These are phyloP conservation scores for Parietaria judaica DNA, from an alignment of 306 rosid species.

Conservation along the genomic window DNA sequence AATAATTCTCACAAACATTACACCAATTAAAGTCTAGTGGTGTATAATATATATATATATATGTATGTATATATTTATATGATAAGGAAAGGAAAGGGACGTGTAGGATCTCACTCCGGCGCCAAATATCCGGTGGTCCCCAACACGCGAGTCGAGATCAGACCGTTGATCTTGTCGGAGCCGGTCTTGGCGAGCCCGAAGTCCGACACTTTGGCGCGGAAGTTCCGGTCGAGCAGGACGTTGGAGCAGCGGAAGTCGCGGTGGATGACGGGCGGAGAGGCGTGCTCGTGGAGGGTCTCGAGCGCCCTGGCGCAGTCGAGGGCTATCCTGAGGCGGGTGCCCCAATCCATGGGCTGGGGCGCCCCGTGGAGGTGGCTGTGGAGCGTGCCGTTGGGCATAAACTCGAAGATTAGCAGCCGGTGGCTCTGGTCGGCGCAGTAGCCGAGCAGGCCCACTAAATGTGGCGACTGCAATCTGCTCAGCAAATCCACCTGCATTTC, in stretches of 20 bases:
- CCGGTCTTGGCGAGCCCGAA: constrained; percentile 87
- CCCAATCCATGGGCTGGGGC: constrained; percentile 74
- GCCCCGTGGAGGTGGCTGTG: constrained; percentile 56
- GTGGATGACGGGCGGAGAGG: constrained; percentile 72
- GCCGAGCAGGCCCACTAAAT: constrained; percentile 81
- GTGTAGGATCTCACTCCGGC: constrained; percentile 80
- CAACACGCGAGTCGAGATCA: constrained; percentile 67
- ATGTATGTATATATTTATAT: not conserved
- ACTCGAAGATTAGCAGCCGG: constrained; percentile 69
- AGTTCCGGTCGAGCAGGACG: constrained; percentile 60
- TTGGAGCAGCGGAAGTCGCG: constrained; percentile 77
- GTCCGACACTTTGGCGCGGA: constrained; percentile 82
- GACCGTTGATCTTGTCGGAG: constrained; percentile 77
- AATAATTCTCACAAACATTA: not conserved
- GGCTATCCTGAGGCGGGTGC: constrained; percentile 82
- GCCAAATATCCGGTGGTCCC: constrained; percentile 98
- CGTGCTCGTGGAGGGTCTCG: constrained; percentile 82
- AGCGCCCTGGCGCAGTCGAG: constrained; percentile 89
- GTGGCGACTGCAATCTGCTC: constrained; percentile 66
- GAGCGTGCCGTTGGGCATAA: constrained; percentile 70
- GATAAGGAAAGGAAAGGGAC: constrained; percentile 19
- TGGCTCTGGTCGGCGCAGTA: constrained; percentile 95
- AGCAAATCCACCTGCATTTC: constrained; percentile 73
- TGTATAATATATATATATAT: not conserved
- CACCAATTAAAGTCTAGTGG: not conserved